phyloP scores from a whole-genome alignment of 495 filamentous ascomycete species.

The Staphylotrichum longicolle region DNA sequence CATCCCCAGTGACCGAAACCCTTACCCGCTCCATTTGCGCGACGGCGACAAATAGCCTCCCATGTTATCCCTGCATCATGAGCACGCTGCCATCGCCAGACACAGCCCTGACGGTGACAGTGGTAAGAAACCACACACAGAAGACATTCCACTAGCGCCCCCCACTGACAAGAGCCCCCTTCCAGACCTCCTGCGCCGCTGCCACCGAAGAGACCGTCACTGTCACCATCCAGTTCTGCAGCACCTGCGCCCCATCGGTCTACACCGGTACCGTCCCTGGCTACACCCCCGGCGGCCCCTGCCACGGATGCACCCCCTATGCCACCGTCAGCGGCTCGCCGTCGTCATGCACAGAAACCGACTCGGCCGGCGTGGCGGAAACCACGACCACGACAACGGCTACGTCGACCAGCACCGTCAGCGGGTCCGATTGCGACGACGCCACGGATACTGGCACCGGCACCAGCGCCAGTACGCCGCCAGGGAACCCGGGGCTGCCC shows the following conservation, averaged over 20 bases:
- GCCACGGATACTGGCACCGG: not conserved
- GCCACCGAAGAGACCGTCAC: conserved; percentile 28
- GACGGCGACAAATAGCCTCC: conserved; percentile 33
- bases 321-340: not conserved
- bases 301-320: conserved; percentile 31
- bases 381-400: conserved; percentile 1
- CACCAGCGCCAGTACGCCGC: conserved; percentile 1
- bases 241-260: conserved; percentile 29
- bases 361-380: not conserved
- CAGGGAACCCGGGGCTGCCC: not conserved
- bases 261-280: conserved; percentile 36
- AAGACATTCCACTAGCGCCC: not conserved
- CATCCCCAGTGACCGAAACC: conserved; percentile 27
- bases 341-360: not conserved
- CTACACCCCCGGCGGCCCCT: conserved; percentile 32
- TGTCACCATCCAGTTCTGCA: conserved; percentile 32
- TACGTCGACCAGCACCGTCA: not conserved
- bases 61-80: conserved; percentile 42
- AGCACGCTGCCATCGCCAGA: conserved; percentile 23
- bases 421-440: not conserved
- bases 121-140: conserved; percentile 21
- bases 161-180: too few relatives aligned
- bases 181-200: conserved; percentile 30
- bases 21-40: conserved; percentile 41
- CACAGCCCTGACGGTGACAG: conserved; percentile 35